Base-by-base conservation (phyloP, 345 rosid genomes). In the Noccaea bulbosa region DNA sequence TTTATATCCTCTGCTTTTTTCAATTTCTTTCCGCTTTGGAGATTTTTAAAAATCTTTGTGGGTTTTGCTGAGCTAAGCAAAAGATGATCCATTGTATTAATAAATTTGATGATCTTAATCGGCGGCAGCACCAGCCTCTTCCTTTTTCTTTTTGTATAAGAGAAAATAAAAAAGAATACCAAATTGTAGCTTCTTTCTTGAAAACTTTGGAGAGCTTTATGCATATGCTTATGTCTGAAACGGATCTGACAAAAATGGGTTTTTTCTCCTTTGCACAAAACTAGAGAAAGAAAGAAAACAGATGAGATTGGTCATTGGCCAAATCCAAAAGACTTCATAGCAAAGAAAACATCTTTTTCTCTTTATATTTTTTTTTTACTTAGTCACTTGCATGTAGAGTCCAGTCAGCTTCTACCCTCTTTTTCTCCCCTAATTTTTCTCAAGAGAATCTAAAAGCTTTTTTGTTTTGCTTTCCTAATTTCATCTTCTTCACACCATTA, bases 331-430 rank as follows among this genome's bases (percentile, higher is more conserved):
- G 79, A 70, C 92, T 82, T 83, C 81, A 44, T 75, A 41, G 80
- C 87, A 88, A 90, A 86, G 97, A 41, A 85, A 80, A 80, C 73
- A 46, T 57, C 70, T 77, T 77, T 57, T 57, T 56, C 59, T 66
- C 47, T 41, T 80, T 73, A 58, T 64, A 27, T 64, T 40, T 67
- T 49, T 67, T 49, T 76, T 47, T 72, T 3, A 40, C 64, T 71
- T 70, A 51, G 80, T 72, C 75, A 70, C 49, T 81, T 67, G 73
- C 73, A 74, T 74, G 73, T 74, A 39, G 56, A 63, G 35, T 56
- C 63, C 79, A 76, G 79, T 76, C 79, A 76, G 75, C 74, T 70
- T 48, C 72, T 58, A 43, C 45, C 2, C 35, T 39, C 58, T 58
- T 54, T 72, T 67, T 58, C 81, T 60, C 37, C 72, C 17, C 47